Evolutionary conservation across 768 basidiomycete species (phyloP).

Genomic region (Coprinopsis sp.): DNA sequence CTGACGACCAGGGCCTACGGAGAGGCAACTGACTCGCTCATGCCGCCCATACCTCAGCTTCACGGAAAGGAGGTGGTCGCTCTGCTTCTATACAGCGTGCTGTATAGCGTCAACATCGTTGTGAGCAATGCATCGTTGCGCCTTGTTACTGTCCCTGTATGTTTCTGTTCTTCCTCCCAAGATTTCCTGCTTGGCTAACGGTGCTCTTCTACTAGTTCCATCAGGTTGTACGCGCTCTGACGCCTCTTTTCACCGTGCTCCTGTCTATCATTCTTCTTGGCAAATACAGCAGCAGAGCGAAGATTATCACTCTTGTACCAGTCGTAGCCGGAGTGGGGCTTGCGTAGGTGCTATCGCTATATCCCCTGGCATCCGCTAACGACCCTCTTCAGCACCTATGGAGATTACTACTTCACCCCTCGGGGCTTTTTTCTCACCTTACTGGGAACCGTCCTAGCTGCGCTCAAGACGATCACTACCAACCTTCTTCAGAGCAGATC

Average conservation of each 20-base stretch:
- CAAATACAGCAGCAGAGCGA: slow-evolving; percentile 51
- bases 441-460: slow-evolving; percentile 85
- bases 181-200: slow-evolving; percentile 2
- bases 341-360: slow-evolving; percentile 53
- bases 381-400: slow-evolving; percentile 65
- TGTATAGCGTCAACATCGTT: slow-evolving; percentile 93
- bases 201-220: slow-evolving; percentile 86
- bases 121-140: slow-evolving; percentile 89
- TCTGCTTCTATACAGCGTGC: slow-evolving; percentile 77
- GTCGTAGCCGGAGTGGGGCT: slow-evolving; percentile 89
- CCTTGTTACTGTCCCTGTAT: slow-evolving; percentile 86
- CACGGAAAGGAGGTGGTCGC: slow-evolving; percentile 54
- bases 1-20: not conserved
- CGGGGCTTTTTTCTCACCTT: slow-evolving; percentile 86
- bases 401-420: slow-evolving; percentile 89
- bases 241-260: slow-evolving; percentile 87
- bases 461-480: slow-evolving; percentile 90
- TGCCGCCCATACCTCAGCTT: slow-evolving; percentile 22
- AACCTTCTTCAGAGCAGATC: slow-evolving; percentile 51
- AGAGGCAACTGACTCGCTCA: not conserved
- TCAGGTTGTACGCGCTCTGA: slow-evolving; percentile 90
- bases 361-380: not conserved
- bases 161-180: slow-evolving; percentile 19
- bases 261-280: slow-evolving; percentile 70
- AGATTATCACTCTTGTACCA: slow-evolving; percentile 71